Base-by-base conservation (phyloP, 208 protist genomes). In the Wallacemonas sp. region DNA sequence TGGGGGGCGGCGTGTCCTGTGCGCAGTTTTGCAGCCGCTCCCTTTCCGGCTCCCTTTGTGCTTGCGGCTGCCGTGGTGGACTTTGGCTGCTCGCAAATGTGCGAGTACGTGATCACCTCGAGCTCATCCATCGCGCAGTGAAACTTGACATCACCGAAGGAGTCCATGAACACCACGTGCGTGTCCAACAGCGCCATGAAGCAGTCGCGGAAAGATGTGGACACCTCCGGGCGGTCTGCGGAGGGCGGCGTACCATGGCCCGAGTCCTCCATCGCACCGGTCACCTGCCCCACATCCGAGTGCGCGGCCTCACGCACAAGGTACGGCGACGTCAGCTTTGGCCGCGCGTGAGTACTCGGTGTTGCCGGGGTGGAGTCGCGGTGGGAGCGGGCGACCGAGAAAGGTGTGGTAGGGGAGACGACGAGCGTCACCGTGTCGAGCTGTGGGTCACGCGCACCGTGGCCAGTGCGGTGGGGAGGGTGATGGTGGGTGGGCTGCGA, bases 91-190 rank as follows among this genome's bases (percentile, higher is more conserved):
- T 63, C n/a, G 69, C 69, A 25, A n/a, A 33, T 8, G n/a, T 42
- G 18, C 11, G 72, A 74, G 65, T 76, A 67, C 14, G 70, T 74
- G 25, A 85, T 44, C 16, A 67, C 36, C 50, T 64, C 62, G 16
- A 84, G 61, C 49, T 85, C 71, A 44, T 77, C 75, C 44, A 79
- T 26, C 25, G 65, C 44, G 57, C 57, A 81, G 41, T 85, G 74
- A 12, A 74, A 64, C 28, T 65, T 46, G 14, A 76, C 38, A 20
- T 70, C 68, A 0, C 79, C 79, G 22, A 85, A 85, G 8, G 79
- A 85, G 67, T 78, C 77, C 20, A 77, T 14, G 31, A 79, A 85
- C 11, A 85, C 49, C 16, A 85, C 28, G 54, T 76, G 68, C n/a
- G 67, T 70, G 57, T 79, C 74, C 4, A 59, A 64, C 10, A 85